Base-by-base conservation (phyloP, 2,329 filamentous ascomycete species). In the Bimuria novae-zelandiae region DNA sequence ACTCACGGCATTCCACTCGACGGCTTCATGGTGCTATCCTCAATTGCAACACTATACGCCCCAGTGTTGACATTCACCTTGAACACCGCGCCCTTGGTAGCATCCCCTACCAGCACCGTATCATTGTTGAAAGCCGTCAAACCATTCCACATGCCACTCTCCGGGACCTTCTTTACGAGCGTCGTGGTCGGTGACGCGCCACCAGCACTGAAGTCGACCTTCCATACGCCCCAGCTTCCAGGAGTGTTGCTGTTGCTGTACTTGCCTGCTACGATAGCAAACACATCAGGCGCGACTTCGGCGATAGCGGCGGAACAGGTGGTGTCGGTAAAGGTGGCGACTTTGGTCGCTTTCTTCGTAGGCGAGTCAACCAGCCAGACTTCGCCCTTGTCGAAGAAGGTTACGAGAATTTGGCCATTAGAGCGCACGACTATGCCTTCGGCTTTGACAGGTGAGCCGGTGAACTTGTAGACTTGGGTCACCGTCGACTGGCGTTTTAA, bases 341-440 rank as follows among this genome's bases (percentile, higher is more conserved):
- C 17, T 25, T 60, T 62, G 16, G 54, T 29, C 2, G 55, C 51
- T 8, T 53, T 57, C 33, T 62, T 59, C 8, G 54, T 54, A 3
- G 56, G 49, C 4, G 60, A 55, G 32, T 64, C 58, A 19, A 64
- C 19, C 7, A 50, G 25, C 55, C 56, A 64, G 10, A 61, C 25
- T 37, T 62, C 58, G 40, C 44, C 55, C 16, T 52, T 57, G 47
- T 62, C 60, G 49, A 64, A 57, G 52, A 59, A 59, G 11, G 55
- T 51, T 11, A 60, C 60, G 17, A 64, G 47, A 11, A 64, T 39
- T 17, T 61, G 51, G 40, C 60, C 60, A 29, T 62, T 64, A 1
- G 62, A 55, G 22, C 62, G 62, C 10, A 46, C 43, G 11, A 56
- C 60, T 30, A 64, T 54, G 16, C 58, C 56, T 54, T 63, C 62